Base-by-base conservation (phyloP, 2,329 filamentous ascomycete genomes). In the Dryadomyces quercus-mongolicae region DNA sequence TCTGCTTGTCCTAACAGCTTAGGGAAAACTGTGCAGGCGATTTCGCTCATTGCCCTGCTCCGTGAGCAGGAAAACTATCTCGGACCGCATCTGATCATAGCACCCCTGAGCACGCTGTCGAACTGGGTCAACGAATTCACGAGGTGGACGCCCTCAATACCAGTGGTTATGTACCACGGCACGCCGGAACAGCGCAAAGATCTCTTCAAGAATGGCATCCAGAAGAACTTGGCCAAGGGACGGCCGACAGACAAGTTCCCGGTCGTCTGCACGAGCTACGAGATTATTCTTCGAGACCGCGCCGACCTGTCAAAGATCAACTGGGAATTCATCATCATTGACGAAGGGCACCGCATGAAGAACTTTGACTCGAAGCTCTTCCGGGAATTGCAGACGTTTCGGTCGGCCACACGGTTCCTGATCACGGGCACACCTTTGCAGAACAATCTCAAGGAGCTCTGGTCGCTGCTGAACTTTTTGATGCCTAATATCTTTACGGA, bases 241-340 rank as follows among this genome's bases (percentile, higher is more conserved):
- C 67, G 74, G 2, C 78, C 78, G 0, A 80, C 71, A 0, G 71
- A 77, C 1, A 78, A 85, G 48, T 98, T 97, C 58, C 93, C 93
- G 0, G 85, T 98, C 0, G 86, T 97, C 0, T 91, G 91, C 63
- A 98, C 93, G 0, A 94, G 86, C 43, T 97, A 97, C 62, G 93
- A 98, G 65, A 96, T 98, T 65, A 91, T 94, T 53, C 84, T 98
- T 70, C 85, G 89, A 62, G 93, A 98, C 65, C 82, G 88, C 42
- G 85, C 89, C 52, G 84, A 84, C 40, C 71, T 98, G 5, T 82
- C 83, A 0, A 85, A 86, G 55, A 92, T 95, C 55, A 85, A 90
- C 40, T 98, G 93, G 93, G 89, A 94, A 53, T 96, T 95, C 62
- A 96, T 98, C 63, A 93, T 98, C 60, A 95, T 98, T 57, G 92